phyloP scores from a whole-genome alignment of 257 asterid genomes.

The Sherardia arvensis region DNA sequence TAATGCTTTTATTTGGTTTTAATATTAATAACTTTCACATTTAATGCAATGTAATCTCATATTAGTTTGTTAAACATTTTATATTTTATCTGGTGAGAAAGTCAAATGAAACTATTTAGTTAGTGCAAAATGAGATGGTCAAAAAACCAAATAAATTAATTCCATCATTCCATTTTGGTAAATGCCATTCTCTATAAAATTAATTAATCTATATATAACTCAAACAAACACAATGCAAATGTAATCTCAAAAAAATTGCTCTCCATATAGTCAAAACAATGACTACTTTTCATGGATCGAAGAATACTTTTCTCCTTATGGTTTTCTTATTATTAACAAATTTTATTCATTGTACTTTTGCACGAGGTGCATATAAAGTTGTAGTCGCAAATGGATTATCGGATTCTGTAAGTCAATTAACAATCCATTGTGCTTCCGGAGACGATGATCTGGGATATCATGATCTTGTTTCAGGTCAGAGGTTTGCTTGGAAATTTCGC shows the following conservation, averaged over 20 bases:
- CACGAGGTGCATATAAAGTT: not conserved
- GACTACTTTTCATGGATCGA: not conserved
- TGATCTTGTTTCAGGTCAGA: not conserved
- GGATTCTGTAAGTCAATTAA: not conserved
- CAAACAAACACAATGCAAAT: not conserved
- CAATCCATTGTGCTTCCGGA: conserved; percentile 11
- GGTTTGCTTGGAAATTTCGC: conserved; percentile 3
- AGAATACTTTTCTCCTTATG: not conserved
- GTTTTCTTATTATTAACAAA: not conserved
- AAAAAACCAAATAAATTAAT: too few species aligned
- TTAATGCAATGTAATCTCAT: not conserved
- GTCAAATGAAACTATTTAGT: not conserved
- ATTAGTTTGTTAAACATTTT: too few species aligned
- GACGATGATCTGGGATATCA: conserved; percentile 17
- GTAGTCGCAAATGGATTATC: conserved; percentile 11
- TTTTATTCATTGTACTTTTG: not conserved
- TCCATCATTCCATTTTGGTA: not conserved
- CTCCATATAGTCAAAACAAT: not conserved
- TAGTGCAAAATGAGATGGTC: not conserved
- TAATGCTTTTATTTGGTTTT: too few species aligned
- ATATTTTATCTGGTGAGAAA: too few species aligned
- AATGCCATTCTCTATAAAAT: not conserved
- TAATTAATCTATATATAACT: too few species aligned
- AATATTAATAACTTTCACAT: too few species aligned
- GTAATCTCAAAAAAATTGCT: not conserved